phyloP scores from a whole-genome alignment of 169 alveolate genomes.

The Theileria orientalis region DNA sequence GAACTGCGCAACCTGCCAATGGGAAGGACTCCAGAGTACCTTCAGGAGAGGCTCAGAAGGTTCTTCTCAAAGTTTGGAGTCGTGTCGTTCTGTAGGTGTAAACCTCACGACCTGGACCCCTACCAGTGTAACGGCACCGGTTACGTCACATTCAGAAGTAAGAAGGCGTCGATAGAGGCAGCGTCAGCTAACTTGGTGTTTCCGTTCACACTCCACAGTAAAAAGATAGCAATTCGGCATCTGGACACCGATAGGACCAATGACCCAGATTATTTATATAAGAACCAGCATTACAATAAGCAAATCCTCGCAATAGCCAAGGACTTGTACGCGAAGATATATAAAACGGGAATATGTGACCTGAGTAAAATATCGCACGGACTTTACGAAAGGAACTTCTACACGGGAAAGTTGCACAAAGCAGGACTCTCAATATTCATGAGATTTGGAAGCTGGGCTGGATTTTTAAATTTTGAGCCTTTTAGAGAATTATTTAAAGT shows the following conservation, averaged over 20 bases:
- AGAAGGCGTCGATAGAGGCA: slow-evolving; percentile 60
- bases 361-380: slow-evolving; percentile 54
- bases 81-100: slow-evolving; percentile 73
- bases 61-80: slow-evolving; percentile 82
- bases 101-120: slow-evolving; percentile 85
- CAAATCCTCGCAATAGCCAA: slow-evolving; percentile 66
- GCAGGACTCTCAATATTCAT: slow-evolving; percentile 72
- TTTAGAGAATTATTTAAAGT: slow-evolving; percentile 47
- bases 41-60: slow-evolving; percentile 84
- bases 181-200: slow-evolving; percentile 44
- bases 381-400: slow-evolving; percentile 68
- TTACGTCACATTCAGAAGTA: slow-evolving; percentile 74
- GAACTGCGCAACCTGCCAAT: slow-evolving; percentile 76
- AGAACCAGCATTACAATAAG: slow-evolving; percentile 69
- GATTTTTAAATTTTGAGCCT: slow-evolving; percentile 33
- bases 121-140: slow-evolving; percentile 83
- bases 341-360: slow-evolving; percentile 40
- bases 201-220: slow-evolving; percentile 42
- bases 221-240: slow-evolving; percentile 75
- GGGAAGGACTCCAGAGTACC: slow-evolving; percentile 85
- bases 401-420: slow-evolving; percentile 63
- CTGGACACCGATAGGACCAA: slow-evolving; percentile 72
- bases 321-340: slow-evolving; percentile 61
- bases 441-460: slow-evolving; percentile 67
- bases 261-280: slow-evolving; percentile 71